Evolutionary conservation across 345 rosid species (phyloP).

Genomic region (Cardamine occulta): DNA sequence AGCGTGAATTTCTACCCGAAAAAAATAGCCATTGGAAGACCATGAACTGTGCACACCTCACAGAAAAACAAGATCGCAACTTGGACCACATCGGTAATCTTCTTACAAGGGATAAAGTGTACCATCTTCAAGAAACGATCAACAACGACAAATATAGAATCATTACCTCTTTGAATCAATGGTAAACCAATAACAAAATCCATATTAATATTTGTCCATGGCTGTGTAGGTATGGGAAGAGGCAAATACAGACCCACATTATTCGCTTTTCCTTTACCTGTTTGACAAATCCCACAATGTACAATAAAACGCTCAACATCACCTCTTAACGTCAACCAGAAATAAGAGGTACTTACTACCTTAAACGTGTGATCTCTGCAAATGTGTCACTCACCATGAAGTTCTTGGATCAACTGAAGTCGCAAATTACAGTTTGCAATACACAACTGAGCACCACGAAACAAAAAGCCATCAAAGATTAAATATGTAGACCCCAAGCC

Average conservation of each 20-base stretch:
- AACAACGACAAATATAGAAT: not conserved
- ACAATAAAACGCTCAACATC: not conserved
- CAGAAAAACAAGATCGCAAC: not conserved
- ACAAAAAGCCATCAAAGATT: not conserved
- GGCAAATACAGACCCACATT: not conserved
- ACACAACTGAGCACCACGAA: not conserved
- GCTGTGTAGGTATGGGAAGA: not conserved
- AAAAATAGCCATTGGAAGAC: not conserved
- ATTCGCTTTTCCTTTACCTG: not conserved
- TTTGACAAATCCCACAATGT: not conserved
- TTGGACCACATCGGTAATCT: not conserved
- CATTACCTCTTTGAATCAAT: not conserved
- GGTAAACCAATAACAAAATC: not conserved
- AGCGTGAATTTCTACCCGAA: accelerated
- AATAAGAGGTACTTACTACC: not conserved
- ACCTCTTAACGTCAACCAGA: not conserved
- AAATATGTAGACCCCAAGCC: not conserved
- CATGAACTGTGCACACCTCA: not conserved
- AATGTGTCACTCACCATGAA: not conserved
- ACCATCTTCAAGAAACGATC: not conserved
- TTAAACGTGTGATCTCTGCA: not conserved
- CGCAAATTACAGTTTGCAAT: not conserved
- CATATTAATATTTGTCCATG: not conserved
- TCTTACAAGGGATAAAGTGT: not conserved
- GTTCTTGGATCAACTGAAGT: not conserved